Percentiles rank a stretch among this genome's conserved stretches.
Conservation (phyloP, 2,329 filamentous ascomycete genomes). For the Verticillium isaacii region DNA sequence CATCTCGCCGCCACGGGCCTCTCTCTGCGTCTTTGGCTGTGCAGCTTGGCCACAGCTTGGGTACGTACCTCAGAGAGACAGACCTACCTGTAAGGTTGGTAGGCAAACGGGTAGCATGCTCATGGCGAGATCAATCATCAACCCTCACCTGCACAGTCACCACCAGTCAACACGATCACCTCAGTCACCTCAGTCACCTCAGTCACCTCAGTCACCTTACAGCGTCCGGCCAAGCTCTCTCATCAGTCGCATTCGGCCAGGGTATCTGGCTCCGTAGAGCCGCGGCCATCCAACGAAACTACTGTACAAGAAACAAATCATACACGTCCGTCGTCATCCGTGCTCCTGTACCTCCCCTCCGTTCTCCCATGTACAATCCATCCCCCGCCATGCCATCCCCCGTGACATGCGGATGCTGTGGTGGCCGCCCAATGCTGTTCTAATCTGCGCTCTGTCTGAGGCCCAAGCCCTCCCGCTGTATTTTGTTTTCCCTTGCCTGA, state of each 20-base stretch:
- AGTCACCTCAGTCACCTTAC: too few relatives aligned
- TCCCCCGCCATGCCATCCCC: background rate
- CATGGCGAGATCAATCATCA: too few relatives aligned
- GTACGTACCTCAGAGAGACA: too few relatives aligned
- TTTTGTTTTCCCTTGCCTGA: background rate
- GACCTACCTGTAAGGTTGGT: too few relatives aligned
- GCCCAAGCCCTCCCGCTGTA: background rate
- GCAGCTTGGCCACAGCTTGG: too few relatives aligned
- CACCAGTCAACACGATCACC: too few relatives aligned
- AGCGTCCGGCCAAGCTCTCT: background rate
- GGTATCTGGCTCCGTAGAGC: background rate
- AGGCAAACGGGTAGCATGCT: too few relatives aligned
- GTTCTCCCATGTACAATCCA: background rate
- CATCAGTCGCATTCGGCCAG: background rate
- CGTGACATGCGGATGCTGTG: background rate
- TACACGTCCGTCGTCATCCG: background rate
- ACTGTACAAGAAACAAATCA: background rate
- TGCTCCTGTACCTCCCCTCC: background rate
- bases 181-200: too few relatives aligned
- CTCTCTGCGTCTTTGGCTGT: background rate
- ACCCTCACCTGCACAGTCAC: too few relatives aligned
- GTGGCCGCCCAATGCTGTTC: background rate
- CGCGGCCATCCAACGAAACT: background rate
- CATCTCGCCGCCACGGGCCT: background rate
- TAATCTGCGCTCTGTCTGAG: background rate